Percentiles rank a stretch among this genome's conserved stretches.
These are phyloP conservation scores for Trichosporon sp. DNA, from an alignment of 1,284 basidiomycete species.

Conservation along the genomic window DNA sequence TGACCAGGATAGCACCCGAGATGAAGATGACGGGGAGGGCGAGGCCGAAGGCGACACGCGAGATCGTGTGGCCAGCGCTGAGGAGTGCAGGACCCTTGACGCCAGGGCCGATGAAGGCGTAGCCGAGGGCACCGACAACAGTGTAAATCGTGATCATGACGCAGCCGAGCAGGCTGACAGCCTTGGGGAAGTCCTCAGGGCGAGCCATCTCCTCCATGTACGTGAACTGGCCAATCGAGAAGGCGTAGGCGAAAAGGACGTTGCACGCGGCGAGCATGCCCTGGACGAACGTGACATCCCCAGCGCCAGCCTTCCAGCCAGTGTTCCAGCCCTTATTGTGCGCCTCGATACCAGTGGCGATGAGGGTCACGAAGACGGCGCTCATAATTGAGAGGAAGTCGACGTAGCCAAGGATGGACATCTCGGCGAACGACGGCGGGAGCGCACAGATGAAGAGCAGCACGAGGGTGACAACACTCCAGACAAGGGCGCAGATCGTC, in stretches of 20 bases:
- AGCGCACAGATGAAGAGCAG: conserved; percentile 30
- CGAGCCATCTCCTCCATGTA: conserved; percentile 34
- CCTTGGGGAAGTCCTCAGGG: conserved; percentile 36
- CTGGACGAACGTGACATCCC: conserved; percentile 38
- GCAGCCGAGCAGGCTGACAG: conserved; percentile 43
- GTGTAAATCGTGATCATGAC: conserved; percentile 39
- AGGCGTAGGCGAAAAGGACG: conserved; percentile 45
- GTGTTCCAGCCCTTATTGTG: conserved; percentile 17
- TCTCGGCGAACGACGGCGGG: conserved; percentile 34
- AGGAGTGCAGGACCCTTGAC: conserved; percentile 31
- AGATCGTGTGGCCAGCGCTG: conserved; percentile 25
- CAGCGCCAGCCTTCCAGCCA: conserved; percentile 39
- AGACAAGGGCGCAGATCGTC: conserved; percentile 25
- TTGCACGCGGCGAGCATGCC: conserved; percentile 46
- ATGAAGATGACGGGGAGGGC: conserved; percentile 35
- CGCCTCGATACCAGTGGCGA: conserved; percentile 42
- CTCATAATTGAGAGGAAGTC: conserved; percentile 45
- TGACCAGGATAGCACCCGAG: conserved; percentile 32
- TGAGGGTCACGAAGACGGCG: conserved; percentile 44
- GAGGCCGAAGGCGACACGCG: conserved; percentile 31
- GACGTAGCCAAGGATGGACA: conserved; percentile 48
- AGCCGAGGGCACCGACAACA: conserved; percentile 42
- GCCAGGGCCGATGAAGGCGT: conserved; percentile 31
- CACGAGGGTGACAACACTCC: conserved; percentile 29
- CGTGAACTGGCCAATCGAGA: conserved; percentile 33